phyloP scores from a whole-genome alignment of 495 filamentous ascomycete species.

The Trichoderma asperelloides region DNA sequence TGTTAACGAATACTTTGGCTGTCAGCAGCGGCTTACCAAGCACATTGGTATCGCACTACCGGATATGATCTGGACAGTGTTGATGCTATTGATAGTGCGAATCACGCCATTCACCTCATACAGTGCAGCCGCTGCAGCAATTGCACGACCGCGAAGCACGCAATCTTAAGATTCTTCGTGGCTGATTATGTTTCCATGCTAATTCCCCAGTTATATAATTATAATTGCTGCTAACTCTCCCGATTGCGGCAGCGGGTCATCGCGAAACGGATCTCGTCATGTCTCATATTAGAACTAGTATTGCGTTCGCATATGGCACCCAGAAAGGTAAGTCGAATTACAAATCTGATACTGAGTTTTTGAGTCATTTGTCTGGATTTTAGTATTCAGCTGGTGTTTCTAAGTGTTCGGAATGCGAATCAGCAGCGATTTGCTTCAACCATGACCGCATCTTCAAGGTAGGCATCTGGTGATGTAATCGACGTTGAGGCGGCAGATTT shows the following conservation, averaged over 20 bases:
- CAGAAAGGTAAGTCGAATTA: background rate
- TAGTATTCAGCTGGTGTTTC: background rate
- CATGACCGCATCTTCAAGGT: background rate
- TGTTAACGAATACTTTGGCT: background rate
- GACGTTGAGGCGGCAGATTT: background rate
- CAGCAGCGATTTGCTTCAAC: background rate
- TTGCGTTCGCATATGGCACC: background rate
- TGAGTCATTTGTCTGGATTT: background rate
- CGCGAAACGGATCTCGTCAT: conserved; percentile 6
- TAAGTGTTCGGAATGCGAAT: background rate
- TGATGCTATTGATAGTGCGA: conserved; percentile 7
- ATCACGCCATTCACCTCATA: conserved; percentile 1
- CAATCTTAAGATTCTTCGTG: background rate
- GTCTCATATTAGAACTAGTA: background rate
- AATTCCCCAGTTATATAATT: background rate
- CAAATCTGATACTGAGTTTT: background rate
- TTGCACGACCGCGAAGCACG: background rate
- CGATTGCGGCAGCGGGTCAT: background rate
- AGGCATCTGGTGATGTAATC: background rate
- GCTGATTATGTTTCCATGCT: background rate
- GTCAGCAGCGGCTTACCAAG: background rate
- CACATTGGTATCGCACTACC: background rate
- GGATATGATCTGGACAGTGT: background rate
- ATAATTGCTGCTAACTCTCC: background rate
- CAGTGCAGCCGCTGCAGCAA: background rate